Evolutionary conservation across 495 filamentous ascomycete genomes (phyloP), one percentile per base, ranked within the genome.

Genomic region (Trichodelitschia bisporula): DNA sequence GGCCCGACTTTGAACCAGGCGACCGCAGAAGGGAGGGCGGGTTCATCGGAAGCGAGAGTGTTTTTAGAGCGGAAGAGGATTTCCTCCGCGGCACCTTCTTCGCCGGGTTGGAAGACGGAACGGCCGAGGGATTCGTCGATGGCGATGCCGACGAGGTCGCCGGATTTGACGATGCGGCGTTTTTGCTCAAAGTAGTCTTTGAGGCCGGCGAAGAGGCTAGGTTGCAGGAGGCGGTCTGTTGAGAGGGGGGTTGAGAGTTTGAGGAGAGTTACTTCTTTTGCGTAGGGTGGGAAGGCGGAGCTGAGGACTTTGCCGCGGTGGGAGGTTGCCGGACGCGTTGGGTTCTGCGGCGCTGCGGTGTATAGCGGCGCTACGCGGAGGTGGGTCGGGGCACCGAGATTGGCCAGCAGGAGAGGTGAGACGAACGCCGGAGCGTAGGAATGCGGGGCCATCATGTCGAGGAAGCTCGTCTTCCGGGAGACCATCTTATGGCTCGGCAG

Each of bases 241-340:
- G 78, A 77, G 5, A 84, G 50, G 0, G 86, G 89, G 0, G 82
- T 93, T 4, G 78, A 72, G 24, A 97, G 62, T 38, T 90, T 86
- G 26, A 79, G 59, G n/a, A 97, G 49, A 1, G 77, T 90, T 17
- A 95, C 71, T 46, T 95, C 84, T 37, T 78, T 78, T 11, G 86
- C 89, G 33, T 73, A 60, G 2, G 82, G 89, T 0, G 89, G 86
- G 23, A 57, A 65, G n/a, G 59, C 61, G 1, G 69, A 54, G 17
- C 48, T 55, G 30, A 58, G 55, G 33, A 68, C 61, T 34, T 59
- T 62, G 15, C 50, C 21, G 9, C 15, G 9, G 9, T 11, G 15
- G 26, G 6, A 5, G 1, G 51, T 28, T 0, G 42, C 28, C 15
- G 51, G 45, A 2, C 51, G 26, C 1, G 52, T 39, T 34, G 64